Evolutionary conservation across 2,329 filamentous ascomycete species (phyloP), one percentile per base, ranked within the genome.

Genomic region (Didymella sp.): DNA sequence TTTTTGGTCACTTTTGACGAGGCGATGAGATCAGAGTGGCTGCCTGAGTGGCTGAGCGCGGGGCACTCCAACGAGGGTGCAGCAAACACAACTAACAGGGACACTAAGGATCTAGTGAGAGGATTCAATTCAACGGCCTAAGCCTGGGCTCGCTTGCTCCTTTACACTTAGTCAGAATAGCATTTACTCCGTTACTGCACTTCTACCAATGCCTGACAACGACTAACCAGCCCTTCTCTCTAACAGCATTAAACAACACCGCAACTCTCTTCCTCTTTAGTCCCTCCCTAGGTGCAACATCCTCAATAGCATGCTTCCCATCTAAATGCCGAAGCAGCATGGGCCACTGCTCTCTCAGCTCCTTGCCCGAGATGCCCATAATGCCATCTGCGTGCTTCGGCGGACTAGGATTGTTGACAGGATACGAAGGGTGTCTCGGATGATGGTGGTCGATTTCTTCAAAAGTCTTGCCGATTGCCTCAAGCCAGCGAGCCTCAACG

Each of bases 311-410:
- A 70, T 89, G 88, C 54, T 84, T 85, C 1, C 95, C 95, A 73
- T 98, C 93, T 67, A 98, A 91, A 75, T 97, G 95, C 74, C 90
- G 91, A 68, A 88, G 84, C 66, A 96, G 87, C 41, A 84, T 80
- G 2, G 86, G 85, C 89, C 92, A 96, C 44, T 85, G 83, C 54
- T 86, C 83, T 38, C 85, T 82, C 13, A 90, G 76, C 17, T 69
- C 67, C 27, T 63, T 64, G 6, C 67, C 67, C 1, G 67, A 63
- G 25, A 69, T 59, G 9, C 66, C 64, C 13, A 57, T 55, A 7
- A 51, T 53, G n/a, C 58, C 53, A 22, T 66, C 64, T 2, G 52
- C 49, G 4, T 61, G 55, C 42, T 69, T 69, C 2, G 67, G 65
- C 3, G 67, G 67, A 21, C 67, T 69, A 1, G 64, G 58, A 37